Base-by-base conservation (phyloP, 805 yeast species). In the Sugiyamaella boreocaroliniensis region DNA sequence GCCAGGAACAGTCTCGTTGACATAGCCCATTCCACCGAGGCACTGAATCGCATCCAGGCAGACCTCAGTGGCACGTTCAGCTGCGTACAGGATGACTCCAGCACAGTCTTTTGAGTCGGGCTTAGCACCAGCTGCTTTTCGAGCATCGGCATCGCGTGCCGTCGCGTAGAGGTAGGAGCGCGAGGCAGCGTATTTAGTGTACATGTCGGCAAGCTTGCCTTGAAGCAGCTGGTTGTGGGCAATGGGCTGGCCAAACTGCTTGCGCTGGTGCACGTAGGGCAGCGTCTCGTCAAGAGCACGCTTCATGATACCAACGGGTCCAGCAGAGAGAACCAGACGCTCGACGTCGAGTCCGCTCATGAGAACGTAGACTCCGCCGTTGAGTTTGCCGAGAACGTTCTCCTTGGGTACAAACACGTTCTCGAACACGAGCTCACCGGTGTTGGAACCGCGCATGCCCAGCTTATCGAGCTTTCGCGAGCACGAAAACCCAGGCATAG, bases 371-470 rank as follows among this genome's bases (percentile, higher is more conserved):
- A 64, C 68, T 2, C 68, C 68, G 32, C 60, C 60, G 49, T 60
- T 60, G 44, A 63, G 43, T 32, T 58, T 55, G 19, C 68, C 68
- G n/a, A 65, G 63, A 11, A 63, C 55, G 52, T 64, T 65, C 47
- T 58, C 65, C 45, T 60, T 60, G 34, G 68, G 68, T 11, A 65
- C 64, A 46, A 61, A 65, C 2, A 64, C 67, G 55, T 65, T 56
- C 29, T 65, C 68, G 53, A 65, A 65, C 29, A 65, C 65, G 4
- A 65, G 57, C 52, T 65, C 68, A 1, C 68, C 68, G 19, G 68
- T 65, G 51, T 65, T 64, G 49, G 68, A 65, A 43, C 68, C 68
- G 34, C 68, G 51, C 68, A 65, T 65, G 4, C 68, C 68, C n/a
- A 64, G 55, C 59, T 65, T 65, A 59, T 65, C 68, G 40, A 65